Conservation (phyloP, 148 eudicot species). For the Bassia scoparia region DNA sequence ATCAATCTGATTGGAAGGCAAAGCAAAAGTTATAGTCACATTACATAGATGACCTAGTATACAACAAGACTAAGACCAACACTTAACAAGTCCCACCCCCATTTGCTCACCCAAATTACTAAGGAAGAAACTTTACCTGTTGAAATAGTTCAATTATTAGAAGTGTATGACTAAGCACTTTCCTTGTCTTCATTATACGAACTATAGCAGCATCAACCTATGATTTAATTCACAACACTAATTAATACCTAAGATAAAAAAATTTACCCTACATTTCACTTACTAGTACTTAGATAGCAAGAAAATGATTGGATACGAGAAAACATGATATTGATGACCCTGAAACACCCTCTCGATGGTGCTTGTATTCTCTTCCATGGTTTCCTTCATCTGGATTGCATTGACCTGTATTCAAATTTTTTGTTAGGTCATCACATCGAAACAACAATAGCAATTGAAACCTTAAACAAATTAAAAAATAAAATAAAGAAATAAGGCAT, state of each 20-base stretch:
- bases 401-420: slow-evolving; percentile 63
- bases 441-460: too few relatives aligned
- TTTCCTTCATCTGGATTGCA: slow-evolving; percentile 97
- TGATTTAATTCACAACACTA: not conserved
- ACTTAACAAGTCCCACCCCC: not conserved
- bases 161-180: slow-evolving; percentile 91
- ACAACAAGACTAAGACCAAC: too few relatives aligned
- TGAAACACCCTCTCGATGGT: slow-evolving; percentile 97
- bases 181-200: slow-evolving; percentile 97
- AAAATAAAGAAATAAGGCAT: too few relatives aligned
- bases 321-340: slow-evolving; percentile 97
- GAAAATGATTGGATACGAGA: not conserved
- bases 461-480: too few relatives aligned
- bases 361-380: slow-evolving; percentile 91
- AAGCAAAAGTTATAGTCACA: too few relatives aligned
- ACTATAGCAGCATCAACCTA: slow-evolving; percentile 99
- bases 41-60: too few relatives aligned
- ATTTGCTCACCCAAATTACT: not conserved
- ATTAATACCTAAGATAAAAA: not conserved
- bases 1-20: too few relatives aligned
- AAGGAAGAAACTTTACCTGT: slow-evolving; percentile 48
- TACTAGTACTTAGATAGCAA: not conserved
- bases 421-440: slow-evolving; percentile 3
- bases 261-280: not conserved
- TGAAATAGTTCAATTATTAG: slow-evolving; percentile 94